Evolutionary conservation across 768 basidiomycete species (phyloP).

Genomic region (Lactifluus echinatus): DNA sequence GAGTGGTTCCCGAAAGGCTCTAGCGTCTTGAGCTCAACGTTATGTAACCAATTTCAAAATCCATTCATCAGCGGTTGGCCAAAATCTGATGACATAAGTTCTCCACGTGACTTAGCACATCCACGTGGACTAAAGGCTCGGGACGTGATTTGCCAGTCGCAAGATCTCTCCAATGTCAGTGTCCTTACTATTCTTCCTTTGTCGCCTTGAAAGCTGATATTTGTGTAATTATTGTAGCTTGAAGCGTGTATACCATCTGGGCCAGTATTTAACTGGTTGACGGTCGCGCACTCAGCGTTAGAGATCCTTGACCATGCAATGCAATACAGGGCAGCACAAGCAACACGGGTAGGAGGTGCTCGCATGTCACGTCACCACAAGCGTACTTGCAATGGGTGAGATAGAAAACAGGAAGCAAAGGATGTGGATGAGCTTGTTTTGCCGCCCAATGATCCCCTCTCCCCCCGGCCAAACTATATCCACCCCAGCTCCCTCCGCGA

Average conservation of each 20-base stretch:
- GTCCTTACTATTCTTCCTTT: too few species aligned
- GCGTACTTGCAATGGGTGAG: background rate
- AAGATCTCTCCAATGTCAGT: too few species aligned
- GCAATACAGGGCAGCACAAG: slow-evolving; percentile 41
- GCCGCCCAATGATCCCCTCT: background rate
- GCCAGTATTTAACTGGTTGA: slow-evolving; percentile 62
- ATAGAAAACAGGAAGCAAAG: background rate
- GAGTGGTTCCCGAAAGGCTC: too few species aligned
- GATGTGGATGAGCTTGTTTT: background rate
- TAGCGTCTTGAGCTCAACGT: too few species aligned
- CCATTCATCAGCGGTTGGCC: too few species aligned
- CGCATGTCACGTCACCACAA: background rate
- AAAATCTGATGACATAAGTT: too few species aligned
- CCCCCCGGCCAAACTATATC: background rate
- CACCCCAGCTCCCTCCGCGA: slow-evolving; percentile 7
- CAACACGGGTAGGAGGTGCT: slow-evolving; percentile 24
- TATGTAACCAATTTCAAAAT: too few species aligned
- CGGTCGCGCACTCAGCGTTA: slow-evolving; percentile 50
- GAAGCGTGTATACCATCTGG: slow-evolving; percentile 52
- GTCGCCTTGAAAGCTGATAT: too few species aligned
- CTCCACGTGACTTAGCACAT: too few species aligned
- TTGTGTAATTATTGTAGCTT: too few species aligned
- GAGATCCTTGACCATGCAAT: slow-evolving; percentile 59
- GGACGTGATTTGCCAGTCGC: too few species aligned
- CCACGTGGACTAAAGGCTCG: too few species aligned